These are phyloP conservation scores for Otatea glauca DNA, from an alignment of 176 grass and related monocot genomes.

Conservation along the genomic window DNA sequence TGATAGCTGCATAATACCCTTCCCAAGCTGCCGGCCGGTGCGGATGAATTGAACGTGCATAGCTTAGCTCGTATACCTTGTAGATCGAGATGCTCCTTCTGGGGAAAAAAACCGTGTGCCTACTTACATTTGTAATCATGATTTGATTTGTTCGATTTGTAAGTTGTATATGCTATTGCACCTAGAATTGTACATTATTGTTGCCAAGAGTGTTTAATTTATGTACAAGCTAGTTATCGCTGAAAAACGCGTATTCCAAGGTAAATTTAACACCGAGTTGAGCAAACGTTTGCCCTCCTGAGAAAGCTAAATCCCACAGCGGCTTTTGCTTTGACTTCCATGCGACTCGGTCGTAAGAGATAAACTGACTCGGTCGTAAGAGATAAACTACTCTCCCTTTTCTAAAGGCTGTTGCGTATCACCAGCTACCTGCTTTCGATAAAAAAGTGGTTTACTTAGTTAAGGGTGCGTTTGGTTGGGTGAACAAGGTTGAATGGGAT, in stretches of 20 bases:
- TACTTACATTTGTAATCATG: background rate
- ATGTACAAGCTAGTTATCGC: background rate
- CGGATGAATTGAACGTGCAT: background rate
- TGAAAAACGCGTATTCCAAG: background rate
- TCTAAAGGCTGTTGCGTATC: background rate
- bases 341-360: background rate
- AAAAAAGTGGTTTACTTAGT: background rate
- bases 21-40: background rate
- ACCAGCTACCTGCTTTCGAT: background rate
- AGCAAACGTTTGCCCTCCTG: background rate
- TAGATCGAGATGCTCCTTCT: background rate
- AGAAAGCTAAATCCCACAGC: slow-evolving; percentile 2
- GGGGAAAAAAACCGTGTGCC: background rate
- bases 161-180: background rate
- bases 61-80: background rate
- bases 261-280: background rate
- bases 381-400: background rate
- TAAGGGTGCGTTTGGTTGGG: too few species aligned
- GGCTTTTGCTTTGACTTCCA: slow-evolving; percentile 27
- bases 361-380: background rate
- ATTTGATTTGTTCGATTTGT: slow-evolving; percentile 1
- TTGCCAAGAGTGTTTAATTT: background rate
- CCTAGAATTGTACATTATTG: background rate
- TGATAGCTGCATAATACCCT: background rate
- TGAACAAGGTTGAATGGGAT: too few species aligned